Conservation (phyloP, 768 basidiomycete species). For the Lentinula raphanica region DNA sequence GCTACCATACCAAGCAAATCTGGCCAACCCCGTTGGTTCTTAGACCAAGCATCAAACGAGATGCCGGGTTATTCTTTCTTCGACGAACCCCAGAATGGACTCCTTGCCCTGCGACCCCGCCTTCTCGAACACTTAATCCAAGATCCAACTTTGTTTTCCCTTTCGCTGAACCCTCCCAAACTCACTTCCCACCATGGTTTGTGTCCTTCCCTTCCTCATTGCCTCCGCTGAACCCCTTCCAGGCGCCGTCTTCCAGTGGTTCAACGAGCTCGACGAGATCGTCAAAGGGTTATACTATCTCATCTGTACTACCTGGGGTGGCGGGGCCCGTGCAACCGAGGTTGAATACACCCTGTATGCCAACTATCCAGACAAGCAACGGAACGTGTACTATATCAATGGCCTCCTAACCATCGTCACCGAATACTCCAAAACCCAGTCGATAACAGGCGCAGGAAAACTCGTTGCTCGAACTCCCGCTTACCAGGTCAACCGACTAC, state of each 20-base stretch:
- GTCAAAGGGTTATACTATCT: constrained; percentile 10
- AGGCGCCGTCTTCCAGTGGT: background rate
- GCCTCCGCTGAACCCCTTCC: no score
- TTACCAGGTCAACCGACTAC: background rate
- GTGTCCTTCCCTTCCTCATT: background rate
- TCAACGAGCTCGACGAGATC: constrained; percentile 8
- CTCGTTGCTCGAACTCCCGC: background rate
- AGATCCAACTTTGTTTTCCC: no score
- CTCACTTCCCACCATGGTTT: no score
- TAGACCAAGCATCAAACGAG: background rate
- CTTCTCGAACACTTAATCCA: background rate
- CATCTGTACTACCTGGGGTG: constrained; percentile 10
- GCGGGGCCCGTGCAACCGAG: constrained; percentile 11
- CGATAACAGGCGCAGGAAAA: constrained; percentile 7
- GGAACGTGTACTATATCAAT: constrained; percentile 13
- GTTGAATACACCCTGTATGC: constrained; percentile 11
- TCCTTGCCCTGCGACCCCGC: background rate
- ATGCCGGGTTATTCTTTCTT: background rate
- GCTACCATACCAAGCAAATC: background rate
- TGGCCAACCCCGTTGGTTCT: background rate
- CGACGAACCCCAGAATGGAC: background rate
- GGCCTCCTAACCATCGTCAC: constrained; percentile 6
- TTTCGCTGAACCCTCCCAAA: no score
- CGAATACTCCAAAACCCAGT: constrained; percentile 13
- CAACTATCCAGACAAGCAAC: background rate